phyloP scores from a whole-genome alignment of 1,139 yeast species.

The Kodamaea plutei region DNA sequence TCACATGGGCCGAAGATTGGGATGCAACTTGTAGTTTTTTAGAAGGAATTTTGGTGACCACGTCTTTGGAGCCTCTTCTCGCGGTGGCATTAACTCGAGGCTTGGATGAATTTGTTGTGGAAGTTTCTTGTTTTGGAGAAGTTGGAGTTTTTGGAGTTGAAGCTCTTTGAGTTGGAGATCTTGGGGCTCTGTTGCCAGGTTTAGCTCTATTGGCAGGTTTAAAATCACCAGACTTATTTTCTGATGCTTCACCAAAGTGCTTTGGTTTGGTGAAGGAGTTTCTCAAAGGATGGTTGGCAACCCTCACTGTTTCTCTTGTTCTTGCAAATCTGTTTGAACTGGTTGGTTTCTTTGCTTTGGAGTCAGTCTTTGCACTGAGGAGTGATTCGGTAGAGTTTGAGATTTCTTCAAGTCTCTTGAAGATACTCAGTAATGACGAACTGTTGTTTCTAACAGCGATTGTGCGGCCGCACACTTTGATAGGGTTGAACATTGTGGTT shows the following conservation, averaged over 20 bases:
- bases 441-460: slow-evolving; percentile 4
- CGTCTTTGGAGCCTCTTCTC: background rate
- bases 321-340: too few relatives aligned
- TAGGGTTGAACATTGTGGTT: slow-evolving; percentile 1
- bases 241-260: background rate
- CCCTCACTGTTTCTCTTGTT: too few relatives aligned
- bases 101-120: background rate
- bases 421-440: slow-evolving; percentile 26
- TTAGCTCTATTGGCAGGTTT: background rate
- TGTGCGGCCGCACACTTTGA: slow-evolving; percentile 1
- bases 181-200: slow-evolving; percentile 1
- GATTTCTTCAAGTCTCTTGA: slow-evolving; percentile 37
- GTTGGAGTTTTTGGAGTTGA: slow-evolving; percentile 2
- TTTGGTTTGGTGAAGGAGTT: slow-evolving; percentile 4
- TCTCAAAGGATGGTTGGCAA: slow-evolving; percentile 12
- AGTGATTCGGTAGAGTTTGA: too few relatives aligned
- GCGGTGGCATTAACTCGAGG: background rate
- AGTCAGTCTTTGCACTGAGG: slow-evolving; percentile 1
- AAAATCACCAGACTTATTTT: background rate
- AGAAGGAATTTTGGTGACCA: slow-evolving; percentile 7
- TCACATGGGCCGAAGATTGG: slow-evolving; percentile 22
- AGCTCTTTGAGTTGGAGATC: slow-evolving; percentile 3
- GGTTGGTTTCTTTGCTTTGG: slow-evolving; percentile 4
- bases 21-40: slow-evolving; percentile 13
- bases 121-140: background rate